A percentile compares a stretch with the other conserved stretches of the same genome.
Conservation (phyloP, 2,329 filamentous ascomycete genomes). For the Sphaceloma murrayae region DNA sequence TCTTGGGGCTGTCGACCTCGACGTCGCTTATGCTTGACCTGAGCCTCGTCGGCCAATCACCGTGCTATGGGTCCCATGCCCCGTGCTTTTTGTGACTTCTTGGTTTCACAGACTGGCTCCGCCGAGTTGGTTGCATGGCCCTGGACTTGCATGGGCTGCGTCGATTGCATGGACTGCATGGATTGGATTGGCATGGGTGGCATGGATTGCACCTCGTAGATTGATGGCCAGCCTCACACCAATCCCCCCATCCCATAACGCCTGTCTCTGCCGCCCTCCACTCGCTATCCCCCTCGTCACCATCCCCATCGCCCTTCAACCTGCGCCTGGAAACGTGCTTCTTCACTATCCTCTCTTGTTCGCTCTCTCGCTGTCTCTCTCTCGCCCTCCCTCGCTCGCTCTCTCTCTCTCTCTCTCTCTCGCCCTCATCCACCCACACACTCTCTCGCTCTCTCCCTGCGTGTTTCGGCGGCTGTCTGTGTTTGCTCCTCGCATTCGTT, state of each 20-base stretch:
- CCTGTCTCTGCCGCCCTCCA: background rate
- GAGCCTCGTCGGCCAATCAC: background rate
- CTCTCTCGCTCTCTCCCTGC: too few relatives aligned
- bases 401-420: too few relatives aligned
- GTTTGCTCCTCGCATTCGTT: background rate
- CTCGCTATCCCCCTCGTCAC: slow-evolving; percentile 1
- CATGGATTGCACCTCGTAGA: too few relatives aligned
- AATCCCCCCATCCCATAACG: slow-evolving; percentile 6
- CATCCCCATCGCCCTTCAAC: background rate
- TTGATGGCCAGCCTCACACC: too few relatives aligned
- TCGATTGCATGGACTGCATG: slow-evolving; percentile 12
- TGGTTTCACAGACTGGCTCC: slow-evolving; percentile 12
- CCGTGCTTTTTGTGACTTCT: slow-evolving; percentile 11
- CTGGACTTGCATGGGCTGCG: too few relatives aligned
- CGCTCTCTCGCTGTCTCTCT: too few relatives aligned
- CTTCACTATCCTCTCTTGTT: background rate
- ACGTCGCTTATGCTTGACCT: slow-evolving; percentile 5
- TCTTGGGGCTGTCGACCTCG: background rate
- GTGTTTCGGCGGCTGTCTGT: background rate
- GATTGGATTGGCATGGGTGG: too few relatives aligned
- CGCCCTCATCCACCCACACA: too few relatives aligned
- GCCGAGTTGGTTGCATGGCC: slow-evolving; percentile 13
- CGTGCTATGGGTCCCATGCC: background rate
- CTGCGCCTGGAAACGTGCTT: background rate
- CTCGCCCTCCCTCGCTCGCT: slow-evolving; percentile 1